A percentile compares a stretch with the other conserved stretches of the same genome.
These are phyloP conservation scores for Talinum fruticosum DNA, from an alignment of 148 eudicot species.

Conservation along the genomic window DNA sequence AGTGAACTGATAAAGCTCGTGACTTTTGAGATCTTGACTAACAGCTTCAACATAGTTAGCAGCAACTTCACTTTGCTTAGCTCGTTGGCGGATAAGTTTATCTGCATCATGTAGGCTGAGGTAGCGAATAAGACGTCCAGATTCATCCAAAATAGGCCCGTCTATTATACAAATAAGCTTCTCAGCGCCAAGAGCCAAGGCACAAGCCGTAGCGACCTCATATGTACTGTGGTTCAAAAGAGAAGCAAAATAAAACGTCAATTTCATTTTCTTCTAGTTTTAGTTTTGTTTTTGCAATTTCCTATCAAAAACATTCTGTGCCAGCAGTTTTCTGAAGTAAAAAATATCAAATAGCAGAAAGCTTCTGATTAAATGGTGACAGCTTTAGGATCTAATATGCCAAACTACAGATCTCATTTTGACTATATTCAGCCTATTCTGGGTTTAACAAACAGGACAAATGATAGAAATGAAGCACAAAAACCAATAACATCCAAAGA, in stretches of 20 bases:
- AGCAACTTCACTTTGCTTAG: slow-evolving; percentile 93
- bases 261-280: not conserved
- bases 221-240: slow-evolving; percentile 55
- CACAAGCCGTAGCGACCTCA: slow-evolving; percentile 98
- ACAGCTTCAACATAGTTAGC: slow-evolving; percentile 96
- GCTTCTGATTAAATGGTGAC: too few species aligned
- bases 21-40: slow-evolving; percentile 43
- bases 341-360: too few species aligned
- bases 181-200: slow-evolving; percentile 90
- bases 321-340: not conserved
- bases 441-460: too few species aligned
- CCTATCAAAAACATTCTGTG: not conserved
- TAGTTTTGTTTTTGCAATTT: not conserved
- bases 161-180: slow-evolving; percentile 94
- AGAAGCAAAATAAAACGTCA: slow-evolving; percentile 1
- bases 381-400: too few species aligned
- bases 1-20: slow-evolving; percentile 36
- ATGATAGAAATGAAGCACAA: too few species aligned
- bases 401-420: too few species aligned
- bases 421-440: too few species aligned
- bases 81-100: slow-evolving; percentile 74
- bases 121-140: slow-evolving; percentile 76
- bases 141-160: slow-evolving; percentile 83
- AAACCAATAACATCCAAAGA: too few species aligned
- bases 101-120: slow-evolving; percentile 90